Conservation (phyloP, 306 rosid genomes). For the Lathyrus aphaca region DNA sequence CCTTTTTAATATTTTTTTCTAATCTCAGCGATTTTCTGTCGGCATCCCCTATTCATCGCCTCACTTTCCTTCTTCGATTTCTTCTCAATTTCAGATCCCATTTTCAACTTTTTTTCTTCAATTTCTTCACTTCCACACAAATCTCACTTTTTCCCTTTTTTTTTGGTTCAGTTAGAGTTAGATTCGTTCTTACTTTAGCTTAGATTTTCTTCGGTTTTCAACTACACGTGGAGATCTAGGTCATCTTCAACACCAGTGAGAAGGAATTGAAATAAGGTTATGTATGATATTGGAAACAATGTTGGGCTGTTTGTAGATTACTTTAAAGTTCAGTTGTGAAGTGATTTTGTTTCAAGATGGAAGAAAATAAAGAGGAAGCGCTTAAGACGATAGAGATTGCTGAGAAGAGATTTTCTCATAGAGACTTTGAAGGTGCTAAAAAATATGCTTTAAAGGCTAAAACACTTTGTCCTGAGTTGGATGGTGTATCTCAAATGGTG, state of each 20-base stretch:
- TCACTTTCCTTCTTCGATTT: slow-evolving; percentile 36
- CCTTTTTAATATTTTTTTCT: slow-evolving; percentile 33
- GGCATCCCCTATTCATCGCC: slow-evolving; percentile 49
- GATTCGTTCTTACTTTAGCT: slow-evolving; percentile 31
- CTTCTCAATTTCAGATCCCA: slow-evolving; percentile 36
- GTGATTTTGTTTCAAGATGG: slow-evolving; percentile 62
- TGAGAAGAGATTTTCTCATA: slow-evolving; percentile 73
- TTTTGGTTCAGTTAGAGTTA: slow-evolving; percentile 47
- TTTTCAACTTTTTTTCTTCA: background rate
- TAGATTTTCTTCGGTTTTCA: slow-evolving; percentile 61
- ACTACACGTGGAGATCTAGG: slow-evolving; percentile 89
- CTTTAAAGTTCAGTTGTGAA: slow-evolving; percentile 43
- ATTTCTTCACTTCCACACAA: slow-evolving; percentile 38
- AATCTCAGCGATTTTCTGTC: slow-evolving; percentile 46
- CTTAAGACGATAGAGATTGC: slow-evolving; percentile 75
- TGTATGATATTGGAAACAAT: background rate
- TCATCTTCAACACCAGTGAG: slow-evolving; percentile 73
- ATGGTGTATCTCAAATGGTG: slow-evolving; percentile 90
- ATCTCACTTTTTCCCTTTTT: slow-evolving; percentile 50
- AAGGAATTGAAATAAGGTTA: slow-evolving; percentile 65
- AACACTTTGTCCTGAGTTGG: slow-evolving; percentile 73
- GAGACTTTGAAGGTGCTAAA: slow-evolving; percentile 72
- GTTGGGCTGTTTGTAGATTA: slow-evolving; percentile 55
- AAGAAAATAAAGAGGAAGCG: slow-evolving; percentile 79
- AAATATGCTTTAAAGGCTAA: slow-evolving; percentile 78